phyloP scores from a whole-genome alignment of 257 asterid species.

The Ligustrum vulgare region DNA sequence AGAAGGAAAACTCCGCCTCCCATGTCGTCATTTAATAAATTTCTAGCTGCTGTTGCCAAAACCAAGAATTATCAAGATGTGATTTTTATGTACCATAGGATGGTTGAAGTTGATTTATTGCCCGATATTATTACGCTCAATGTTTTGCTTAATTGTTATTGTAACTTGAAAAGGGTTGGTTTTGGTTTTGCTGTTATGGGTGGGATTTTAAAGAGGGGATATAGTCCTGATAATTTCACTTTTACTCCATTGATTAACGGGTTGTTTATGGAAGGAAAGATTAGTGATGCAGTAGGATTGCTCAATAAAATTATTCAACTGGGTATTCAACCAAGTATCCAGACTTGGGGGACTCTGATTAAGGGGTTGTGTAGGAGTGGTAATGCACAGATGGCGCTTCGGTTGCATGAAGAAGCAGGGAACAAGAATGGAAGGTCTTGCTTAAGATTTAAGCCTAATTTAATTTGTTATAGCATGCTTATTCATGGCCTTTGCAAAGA shows the following conservation, averaged over 20 bases:
- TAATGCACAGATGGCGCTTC: slow-evolving; percentile 48
- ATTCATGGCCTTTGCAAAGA: slow-evolving; percentile 69
- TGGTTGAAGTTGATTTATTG: slow-evolving; percentile 36
- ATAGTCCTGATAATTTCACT: slow-evolving; percentile 49
- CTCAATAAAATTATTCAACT: slow-evolving; percentile 44
- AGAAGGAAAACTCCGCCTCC: slow-evolving; percentile 44
- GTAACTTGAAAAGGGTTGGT: slow-evolving; percentile 41
- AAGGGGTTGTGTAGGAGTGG: slow-evolving; percentile 73
- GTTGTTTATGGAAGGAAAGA: slow-evolving; percentile 44
- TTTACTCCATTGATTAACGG: slow-evolving; percentile 66
- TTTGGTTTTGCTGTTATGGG: slow-evolving; percentile 64
- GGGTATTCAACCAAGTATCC: slow-evolving; percentile 47
- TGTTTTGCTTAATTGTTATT: slow-evolving; percentile 56
- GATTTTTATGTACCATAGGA: slow-evolving; percentile 41
- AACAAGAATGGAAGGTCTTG: slow-evolving; percentile 35
- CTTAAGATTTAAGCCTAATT: slow-evolving; percentile 39
- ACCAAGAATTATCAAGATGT: slow-evolving; percentile 38
- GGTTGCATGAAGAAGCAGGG: slow-evolving; percentile 50
- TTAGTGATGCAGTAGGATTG: slow-evolving; percentile 50
- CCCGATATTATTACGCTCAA: slow-evolving; percentile 57
- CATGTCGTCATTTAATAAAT: slow-evolving; percentile 46
- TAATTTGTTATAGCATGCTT: slow-evolving; percentile 56
- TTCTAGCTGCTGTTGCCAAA: slow-evolving; percentile 48
- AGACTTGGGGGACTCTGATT: slow-evolving; percentile 63
- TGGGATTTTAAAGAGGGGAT: slow-evolving; percentile 57